A percentile compares a stretch with the other conserved stretches of the same genome.
These are phyloP conservation scores for Saccharomyces pastorianus DNA, from an alignment of 1,139 yeast species.

Conservation along the genomic window DNA sequence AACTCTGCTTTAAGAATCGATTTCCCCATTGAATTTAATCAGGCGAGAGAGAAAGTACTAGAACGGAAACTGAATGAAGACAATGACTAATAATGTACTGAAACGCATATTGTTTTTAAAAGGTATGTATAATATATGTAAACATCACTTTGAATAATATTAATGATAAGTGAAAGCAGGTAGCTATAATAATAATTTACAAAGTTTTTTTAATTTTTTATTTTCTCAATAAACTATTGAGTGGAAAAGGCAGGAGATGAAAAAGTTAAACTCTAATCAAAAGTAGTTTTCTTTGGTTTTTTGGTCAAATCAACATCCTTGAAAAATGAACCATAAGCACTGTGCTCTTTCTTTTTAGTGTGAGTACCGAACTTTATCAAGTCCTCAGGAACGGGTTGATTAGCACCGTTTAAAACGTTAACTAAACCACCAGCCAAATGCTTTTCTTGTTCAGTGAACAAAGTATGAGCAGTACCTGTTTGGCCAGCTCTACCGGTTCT, in stretches of 20 bases:
- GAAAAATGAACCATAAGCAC: constrained; percentile 93
- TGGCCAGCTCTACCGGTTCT: too few relatives aligned
- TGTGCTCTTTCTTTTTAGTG: constrained; percentile 93
- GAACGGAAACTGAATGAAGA: constrained; percentile 20
- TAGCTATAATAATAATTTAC: not conserved
- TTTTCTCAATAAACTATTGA: not conserved
- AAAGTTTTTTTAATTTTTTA: not conserved
- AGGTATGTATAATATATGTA: not conserved
- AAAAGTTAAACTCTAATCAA: constrained; percentile 31
- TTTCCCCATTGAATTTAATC: constrained; percentile 29
- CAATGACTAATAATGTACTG: not conserved
- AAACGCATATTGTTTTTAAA: not conserved
- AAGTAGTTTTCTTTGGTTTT: constrained; percentile 88
- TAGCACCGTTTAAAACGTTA: constrained; percentile 86
- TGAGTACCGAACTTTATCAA: constrained; percentile 92
- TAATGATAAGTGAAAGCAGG: not conserved
- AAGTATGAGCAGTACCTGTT: too few relatives aligned
- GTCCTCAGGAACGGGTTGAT: constrained; percentile 95
- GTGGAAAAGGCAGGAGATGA: not conserved
- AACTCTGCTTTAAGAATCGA: constrained; percentile 18
- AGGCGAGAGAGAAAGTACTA: constrained; percentile 25
- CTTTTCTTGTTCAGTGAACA: constrained; percentile 54
- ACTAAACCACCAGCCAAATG: constrained; percentile 92
- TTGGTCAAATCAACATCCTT: constrained; percentile 82
- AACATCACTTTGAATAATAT: not conserved